Base-by-base conservation (phyloP, 176 grass and related monocot genomes). In the Chrysopogon serrulatus region DNA sequence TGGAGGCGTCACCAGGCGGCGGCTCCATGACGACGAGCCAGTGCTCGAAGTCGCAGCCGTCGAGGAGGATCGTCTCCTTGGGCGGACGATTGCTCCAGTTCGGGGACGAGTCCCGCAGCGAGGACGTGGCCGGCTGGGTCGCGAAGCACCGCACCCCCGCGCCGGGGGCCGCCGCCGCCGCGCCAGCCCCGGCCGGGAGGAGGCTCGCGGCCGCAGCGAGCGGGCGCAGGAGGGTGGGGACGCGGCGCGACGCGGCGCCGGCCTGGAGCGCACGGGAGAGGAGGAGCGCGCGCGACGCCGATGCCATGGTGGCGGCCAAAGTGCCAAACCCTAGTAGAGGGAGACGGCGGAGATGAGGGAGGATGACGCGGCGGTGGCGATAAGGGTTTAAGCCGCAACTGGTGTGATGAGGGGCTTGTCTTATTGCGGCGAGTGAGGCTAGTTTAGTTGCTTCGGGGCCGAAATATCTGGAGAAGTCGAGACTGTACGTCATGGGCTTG, bases 21-120 rank as follows among this genome's bases (percentile, higher is more conserved):
- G 90, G 88, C 18, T 98, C 95, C 90, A 98, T 67, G 75, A 98
- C 90, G 61, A 98, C 75, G 14, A 98, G 90, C 92, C 92, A 98
- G 66, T 98, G 95, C 85, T 98, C 90, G 65, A 98, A 98, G 82
- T 98, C 92, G 57, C 92, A 98, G 0, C 92, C 95, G 14, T 98
- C 95, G 24, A 95, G 84, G 44, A 95, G 84, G 51, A 98, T 95
- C 6, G 92, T 93, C 86, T 98, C 90, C 51, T 95, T 95, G 47
- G 95, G 90, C 1, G 95, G 95, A 7, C 88, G 86, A 63, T 91
- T 97, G 86, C 79, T 94, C 90, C 87, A 97, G 85, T 89, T 94
- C 8, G 95, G 92, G 23, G 82, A 92, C 48, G 90, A 86, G 74
- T 97, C 95, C 32, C 79, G 77, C 60, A 92, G 54, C 18, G 95